Evolutionary conservation across 2,329 filamentous ascomycete genomes (phyloP).

Genomic region (Paraphoma chrysanthemicola): DNA sequence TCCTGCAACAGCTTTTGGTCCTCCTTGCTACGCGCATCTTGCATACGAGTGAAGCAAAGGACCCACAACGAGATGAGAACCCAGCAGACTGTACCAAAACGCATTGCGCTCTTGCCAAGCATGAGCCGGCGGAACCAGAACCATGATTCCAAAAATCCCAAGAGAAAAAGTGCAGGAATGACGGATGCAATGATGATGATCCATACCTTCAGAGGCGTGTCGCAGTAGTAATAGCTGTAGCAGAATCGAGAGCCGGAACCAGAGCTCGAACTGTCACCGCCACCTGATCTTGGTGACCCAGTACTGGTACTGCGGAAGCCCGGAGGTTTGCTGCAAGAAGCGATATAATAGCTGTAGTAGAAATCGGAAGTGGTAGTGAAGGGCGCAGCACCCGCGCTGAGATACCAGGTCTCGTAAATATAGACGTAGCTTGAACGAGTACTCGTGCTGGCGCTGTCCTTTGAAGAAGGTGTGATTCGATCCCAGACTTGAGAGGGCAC

Average conservation of each 20-base stretch:
- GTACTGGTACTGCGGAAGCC: slow-evolving; percentile 10
- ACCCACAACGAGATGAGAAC: slow-evolving; percentile 38
- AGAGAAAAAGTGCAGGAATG: slow-evolving; percentile 37
- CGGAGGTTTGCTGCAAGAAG: slow-evolving; percentile 27
- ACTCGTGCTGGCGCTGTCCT: slow-evolving; percentile 10
- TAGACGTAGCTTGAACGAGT: slow-evolving; percentile 12
- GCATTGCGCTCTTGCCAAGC: slow-evolving; percentile 37
- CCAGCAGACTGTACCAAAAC: slow-evolving; percentile 43
- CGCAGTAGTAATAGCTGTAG: slow-evolving; percentile 17
- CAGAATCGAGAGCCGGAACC: not conserved
- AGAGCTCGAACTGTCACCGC: slow-evolving; percentile 7
- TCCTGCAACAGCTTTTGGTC: slow-evolving; percentile 39
- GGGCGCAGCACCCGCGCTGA: slow-evolving; percentile 33
- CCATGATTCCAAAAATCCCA: slow-evolving; percentile 41
- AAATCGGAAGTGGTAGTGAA: slow-evolving; percentile 25
- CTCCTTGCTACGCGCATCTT: slow-evolving; percentile 36
- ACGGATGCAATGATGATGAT: slow-evolving; percentile 38
- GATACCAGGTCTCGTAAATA: slow-evolving; percentile 33
- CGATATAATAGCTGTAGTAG: slow-evolving; percentile 35
- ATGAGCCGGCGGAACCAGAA: slow-evolving; percentile 47
- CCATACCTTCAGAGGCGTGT: slow-evolving; percentile 27
- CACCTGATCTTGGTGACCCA: slow-evolving; percentile 5
- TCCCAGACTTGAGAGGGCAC: slow-evolving; percentile 31
- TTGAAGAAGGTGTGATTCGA: slow-evolving; percentile 34
- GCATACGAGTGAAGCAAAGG: slow-evolving; percentile 40